Evolutionary conservation across 768 basidiomycete genomes (phyloP).

Genomic region (Termitomyces sp.): DNA sequence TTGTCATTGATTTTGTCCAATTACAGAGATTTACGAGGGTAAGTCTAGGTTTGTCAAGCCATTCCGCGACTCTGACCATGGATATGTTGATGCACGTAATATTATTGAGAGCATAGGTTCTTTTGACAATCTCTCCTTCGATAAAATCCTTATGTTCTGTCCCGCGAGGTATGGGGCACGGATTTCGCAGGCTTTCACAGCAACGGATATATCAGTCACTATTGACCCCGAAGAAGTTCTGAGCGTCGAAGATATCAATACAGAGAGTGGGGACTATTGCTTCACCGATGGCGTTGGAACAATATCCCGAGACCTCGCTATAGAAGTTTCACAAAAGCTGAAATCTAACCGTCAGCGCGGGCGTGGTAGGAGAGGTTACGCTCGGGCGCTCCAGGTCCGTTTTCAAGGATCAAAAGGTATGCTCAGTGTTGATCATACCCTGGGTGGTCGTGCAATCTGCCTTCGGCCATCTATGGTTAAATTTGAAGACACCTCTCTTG

Average conservation of each 20-base stretch:
- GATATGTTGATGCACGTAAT: slow-evolving; percentile 30
- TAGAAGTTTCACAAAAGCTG: slow-evolving; percentile 39
- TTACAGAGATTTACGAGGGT: neutral
- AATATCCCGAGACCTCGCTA: slow-evolving; percentile 49
- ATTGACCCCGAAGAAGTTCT: slow-evolving; percentile 44
- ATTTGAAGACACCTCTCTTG: slow-evolving; percentile 44
- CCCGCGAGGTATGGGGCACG: slow-evolving; percentile 70
- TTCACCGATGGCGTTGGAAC: slow-evolving; percentile 75
- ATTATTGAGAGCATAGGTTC: slow-evolving; percentile 55
- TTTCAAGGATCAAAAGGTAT: slow-evolving; percentile 65
- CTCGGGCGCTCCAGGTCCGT: slow-evolving; percentile 55
- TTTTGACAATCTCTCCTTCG: slow-evolving; percentile 43
- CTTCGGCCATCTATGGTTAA: slow-evolving; percentile 65
- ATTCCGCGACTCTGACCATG: slow-evolving; percentile 32
- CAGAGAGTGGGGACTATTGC: slow-evolving; percentile 27
- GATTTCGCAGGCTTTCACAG: slow-evolving; percentile 69
- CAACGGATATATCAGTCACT: slow-evolving; percentile 56
- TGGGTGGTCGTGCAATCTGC: slow-evolving; percentile 44
- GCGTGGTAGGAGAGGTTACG: slow-evolving; percentile 26
- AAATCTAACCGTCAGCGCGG: slow-evolving; percentile 30
- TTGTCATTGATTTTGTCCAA: neutral
- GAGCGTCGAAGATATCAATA: slow-evolving; percentile 28
- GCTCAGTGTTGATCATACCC: slow-evolving; percentile 49
- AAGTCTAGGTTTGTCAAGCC: slow-evolving; percentile 56
- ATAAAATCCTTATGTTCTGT: slow-evolving; percentile 44